Percentiles rank a stretch among this genome's conserved stretches.
Evolutionary conservation across 768 basidiomycete species (phyloP).

Genomic region (Coprinellus aureogranulatus): DNA sequence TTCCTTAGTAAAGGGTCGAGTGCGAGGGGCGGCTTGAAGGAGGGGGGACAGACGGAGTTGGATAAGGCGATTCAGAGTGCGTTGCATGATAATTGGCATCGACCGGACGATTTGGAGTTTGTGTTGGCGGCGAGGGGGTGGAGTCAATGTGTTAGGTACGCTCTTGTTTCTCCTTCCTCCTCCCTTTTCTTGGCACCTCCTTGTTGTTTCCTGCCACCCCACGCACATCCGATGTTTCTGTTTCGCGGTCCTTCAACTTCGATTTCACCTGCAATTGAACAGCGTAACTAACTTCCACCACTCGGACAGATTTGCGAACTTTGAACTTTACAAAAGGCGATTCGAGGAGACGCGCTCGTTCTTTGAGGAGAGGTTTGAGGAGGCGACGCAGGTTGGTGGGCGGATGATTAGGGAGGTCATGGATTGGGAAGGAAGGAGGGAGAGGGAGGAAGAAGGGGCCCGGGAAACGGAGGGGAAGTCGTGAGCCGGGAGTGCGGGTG

Average conservation of each 20-base stretch:
- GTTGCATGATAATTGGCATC: conserved; percentile 71
- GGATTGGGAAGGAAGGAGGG: conserved; percentile 50
- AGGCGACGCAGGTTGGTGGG: conserved; percentile 75
- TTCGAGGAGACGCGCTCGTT: conserved; percentile 80
- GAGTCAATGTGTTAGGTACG: conserved; percentile 77
- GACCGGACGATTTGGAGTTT: conserved; percentile 91
- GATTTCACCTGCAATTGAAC: too few species aligned
- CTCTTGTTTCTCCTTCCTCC: too few species aligned
- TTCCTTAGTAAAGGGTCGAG: conserved; percentile 65
- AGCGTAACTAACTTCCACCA: too few species aligned
- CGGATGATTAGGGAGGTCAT: conserved; percentile 89
- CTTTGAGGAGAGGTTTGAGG: conserved; percentile 85
- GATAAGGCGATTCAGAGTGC: conserved; percentile 28
- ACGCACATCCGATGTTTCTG: too few species aligned
- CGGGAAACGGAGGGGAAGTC: neutral
- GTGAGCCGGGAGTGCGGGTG: neutral
- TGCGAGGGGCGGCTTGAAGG: conserved; percentile 71
- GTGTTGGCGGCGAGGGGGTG: conserved; percentile 90
- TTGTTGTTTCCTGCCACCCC: too few species aligned
- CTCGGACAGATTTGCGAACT: conserved; percentile 70
- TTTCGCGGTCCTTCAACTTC: too few species aligned
- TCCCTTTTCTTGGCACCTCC: too few species aligned
- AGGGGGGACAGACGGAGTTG: too few species aligned
- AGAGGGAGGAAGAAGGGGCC: conserved; percentile 21
- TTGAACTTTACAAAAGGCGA: conserved; percentile 79